Conservation (phyloP, 257 asterid genomes). For the Verbena officinalis region DNA sequence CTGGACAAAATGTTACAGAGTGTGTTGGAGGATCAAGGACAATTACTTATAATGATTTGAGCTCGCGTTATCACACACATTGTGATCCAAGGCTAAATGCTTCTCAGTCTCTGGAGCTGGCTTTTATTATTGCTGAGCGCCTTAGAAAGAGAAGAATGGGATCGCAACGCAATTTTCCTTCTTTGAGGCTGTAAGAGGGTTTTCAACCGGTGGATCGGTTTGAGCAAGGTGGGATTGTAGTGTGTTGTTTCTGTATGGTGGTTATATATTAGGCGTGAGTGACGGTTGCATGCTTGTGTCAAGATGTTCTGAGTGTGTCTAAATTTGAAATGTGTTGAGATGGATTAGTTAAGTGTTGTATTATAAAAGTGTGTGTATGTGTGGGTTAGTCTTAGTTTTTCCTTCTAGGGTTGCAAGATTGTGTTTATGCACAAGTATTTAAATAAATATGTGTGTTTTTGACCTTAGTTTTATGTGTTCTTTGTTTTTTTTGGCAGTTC, state of each 20-base stretch:
- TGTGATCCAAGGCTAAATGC: slow-evolving; percentile 82
- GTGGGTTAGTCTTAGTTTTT: too few species aligned
- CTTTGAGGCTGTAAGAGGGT: slow-evolving; percentile 35
- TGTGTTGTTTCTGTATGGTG: background rate
- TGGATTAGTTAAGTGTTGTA: background rate
- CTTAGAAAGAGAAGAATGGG: slow-evolving; percentile 70
- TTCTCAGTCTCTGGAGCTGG: slow-evolving; percentile 79
- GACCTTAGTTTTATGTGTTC: too few species aligned
- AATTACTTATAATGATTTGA: slow-evolving; percentile 62
- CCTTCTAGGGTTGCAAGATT: too few species aligned
- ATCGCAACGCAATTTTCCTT: slow-evolving; percentile 39
- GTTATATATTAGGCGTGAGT: background rate
- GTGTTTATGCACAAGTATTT: too few species aligned
- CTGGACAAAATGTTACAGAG: slow-evolving; percentile 81
- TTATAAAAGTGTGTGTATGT: too few species aligned
- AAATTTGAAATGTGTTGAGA: background rate
- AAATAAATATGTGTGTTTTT: too few species aligned
- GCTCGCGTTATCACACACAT: slow-evolving; percentile 75
- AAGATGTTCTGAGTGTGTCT: background rate
- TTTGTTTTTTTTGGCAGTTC: too few species aligned
- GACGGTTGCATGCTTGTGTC: background rate
- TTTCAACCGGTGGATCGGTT: background rate
- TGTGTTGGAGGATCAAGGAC: slow-evolving; percentile 76
- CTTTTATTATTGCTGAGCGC: slow-evolving; percentile 68
- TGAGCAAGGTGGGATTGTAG: background rate